Evolutionary conservation across 352 stramenopile species (phyloP).

Genomic region (Blastocystis sp.): DNA sequence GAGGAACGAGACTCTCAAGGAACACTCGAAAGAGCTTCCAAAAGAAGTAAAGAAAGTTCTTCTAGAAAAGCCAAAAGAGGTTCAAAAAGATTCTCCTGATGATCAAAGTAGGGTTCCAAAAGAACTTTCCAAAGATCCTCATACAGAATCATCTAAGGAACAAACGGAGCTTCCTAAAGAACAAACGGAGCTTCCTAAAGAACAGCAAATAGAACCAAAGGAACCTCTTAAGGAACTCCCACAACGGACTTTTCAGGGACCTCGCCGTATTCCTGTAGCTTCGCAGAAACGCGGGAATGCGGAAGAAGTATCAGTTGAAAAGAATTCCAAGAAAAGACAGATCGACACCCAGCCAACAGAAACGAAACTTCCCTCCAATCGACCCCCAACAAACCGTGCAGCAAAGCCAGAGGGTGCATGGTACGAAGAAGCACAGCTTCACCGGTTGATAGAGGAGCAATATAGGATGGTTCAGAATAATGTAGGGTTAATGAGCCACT

Average conservation of each 20-base stretch:
- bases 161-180: not conserved
- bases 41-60: not conserved
- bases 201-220: not conserved
- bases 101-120: not conserved
- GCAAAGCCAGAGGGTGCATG: not conserved
- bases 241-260: not conserved
- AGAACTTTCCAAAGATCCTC: not conserved
- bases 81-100: not conserved
- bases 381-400: not conserved
- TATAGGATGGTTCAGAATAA: not conserved
- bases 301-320: not conserved
- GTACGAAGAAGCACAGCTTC: not conserved
- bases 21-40: not conserved
- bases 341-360: not conserved
- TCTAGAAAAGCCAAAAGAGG: not conserved
- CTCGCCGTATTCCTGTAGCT: not conserved
- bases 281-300: not conserved
- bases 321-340: not conserved
- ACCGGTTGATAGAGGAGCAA: not conserved
- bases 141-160: not conserved
- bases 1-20: not conserved
- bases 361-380: conserved; percentile 5
- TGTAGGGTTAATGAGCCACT: not conserved
- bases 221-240: not conserved
- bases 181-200: not conserved